These are phyloP conservation scores for Sarocladium kiliense DNA, from an alignment of 2,329 filamentous ascomycete species.

Conservation along the genomic window DNA sequence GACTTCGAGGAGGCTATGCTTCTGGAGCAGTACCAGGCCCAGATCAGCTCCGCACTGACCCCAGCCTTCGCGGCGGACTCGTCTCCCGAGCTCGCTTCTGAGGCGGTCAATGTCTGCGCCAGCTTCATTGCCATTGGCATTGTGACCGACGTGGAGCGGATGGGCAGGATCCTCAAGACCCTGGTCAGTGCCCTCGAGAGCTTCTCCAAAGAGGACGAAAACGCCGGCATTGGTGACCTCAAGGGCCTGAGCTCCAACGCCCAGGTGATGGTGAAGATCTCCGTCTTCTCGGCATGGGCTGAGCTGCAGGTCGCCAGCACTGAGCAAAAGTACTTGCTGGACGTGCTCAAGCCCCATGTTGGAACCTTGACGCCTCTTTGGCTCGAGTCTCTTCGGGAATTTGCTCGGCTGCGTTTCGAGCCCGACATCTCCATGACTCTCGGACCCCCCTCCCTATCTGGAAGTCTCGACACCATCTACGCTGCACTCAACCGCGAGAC, in stretches of 20 bases:
- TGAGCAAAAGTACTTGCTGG: constrained; percentile 82
- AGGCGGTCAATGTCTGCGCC: constrained; percentile 96
- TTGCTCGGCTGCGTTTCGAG: constrained; percentile 88
- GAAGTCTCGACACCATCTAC: constrained; percentile 89
- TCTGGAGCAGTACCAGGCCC: constrained; percentile 95
- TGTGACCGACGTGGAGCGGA: constrained; percentile 95
- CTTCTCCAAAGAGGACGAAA: constrained; percentile 76
- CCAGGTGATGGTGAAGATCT: constrained; percentile 97
- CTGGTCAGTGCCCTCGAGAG: constrained; percentile 87
- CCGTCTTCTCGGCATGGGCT: constrained; percentile 95
- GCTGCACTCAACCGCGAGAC: constrained; percentile 93
- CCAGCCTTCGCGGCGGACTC: constrained; percentile 95
- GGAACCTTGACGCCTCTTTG: constrained; percentile 86
- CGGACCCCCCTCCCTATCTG: constrained; percentile 73
- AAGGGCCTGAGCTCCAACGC: constrained; percentile 92
- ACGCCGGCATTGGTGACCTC: constrained; percentile 85
- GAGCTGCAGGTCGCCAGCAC: constrained; percentile 92
- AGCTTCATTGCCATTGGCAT: constrained; percentile 96
- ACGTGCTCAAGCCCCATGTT: constrained; percentile 87
- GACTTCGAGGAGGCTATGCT: constrained; percentile 97
- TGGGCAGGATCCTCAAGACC: constrained; percentile 95
- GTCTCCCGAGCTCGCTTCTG: constrained; percentile 89
- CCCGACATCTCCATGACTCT: constrained; percentile 92
- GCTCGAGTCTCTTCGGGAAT: constrained; percentile 89
- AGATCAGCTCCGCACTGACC: constrained; percentile 93